Conservation (phyloP, 805 yeast genomes). For the Ogataea zsoltii region DNA sequence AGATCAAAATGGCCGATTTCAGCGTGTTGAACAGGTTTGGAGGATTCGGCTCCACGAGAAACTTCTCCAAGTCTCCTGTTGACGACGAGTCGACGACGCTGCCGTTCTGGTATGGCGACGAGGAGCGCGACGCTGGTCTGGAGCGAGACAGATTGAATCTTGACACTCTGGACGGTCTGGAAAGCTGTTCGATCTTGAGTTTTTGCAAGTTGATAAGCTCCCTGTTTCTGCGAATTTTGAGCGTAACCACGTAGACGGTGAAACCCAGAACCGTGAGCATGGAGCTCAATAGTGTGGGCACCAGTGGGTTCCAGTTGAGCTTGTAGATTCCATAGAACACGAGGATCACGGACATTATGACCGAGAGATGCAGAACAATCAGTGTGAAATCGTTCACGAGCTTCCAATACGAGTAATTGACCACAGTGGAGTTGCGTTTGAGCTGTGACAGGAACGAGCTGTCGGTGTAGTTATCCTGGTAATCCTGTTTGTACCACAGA, state of each 20-base stretch:
- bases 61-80: slow-evolving; percentile 25
- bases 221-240: slow-evolving; percentile 31
- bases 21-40: slow-evolving; percentile 37
- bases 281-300: slow-evolving; percentile 40
- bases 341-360: slow-evolving; percentile 61
- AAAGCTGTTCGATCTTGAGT: slow-evolving; percentile 29
- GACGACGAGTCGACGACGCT: slow-evolving; percentile 3
- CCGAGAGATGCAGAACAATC: slow-evolving; percentile 64
- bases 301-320: slow-evolving; percentile 48
- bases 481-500: slow-evolving; percentile 80
- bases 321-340: slow-evolving; percentile 65
- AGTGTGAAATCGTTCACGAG: slow-evolving; percentile 72
- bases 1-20: slow-evolving; percentile 69
- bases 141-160: slow-evolving; percentile 19
- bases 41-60: slow-evolving; percentile 27
- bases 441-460: slow-evolving; percentile 76
- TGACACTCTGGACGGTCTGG: slow-evolving; percentile 19
- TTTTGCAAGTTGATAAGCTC: slow-evolving; percentile 33
- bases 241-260: slow-evolving; percentile 31
- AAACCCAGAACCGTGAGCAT: slow-evolving; percentile 39
- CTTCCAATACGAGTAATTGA: slow-evolving; percentile 60
- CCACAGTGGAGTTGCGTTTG: slow-evolving; percentile 73
- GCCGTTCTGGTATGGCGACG: slow-evolving; percentile 22
- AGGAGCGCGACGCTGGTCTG: slow-evolving; percentile 26
- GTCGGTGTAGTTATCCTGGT: slow-evolving; percentile 91